Evolutionary conservation across 106 monocot genomes (phyloP), one percentile per base, ranked within the genome.

Genomic region (Dioscorea alata): DNA sequence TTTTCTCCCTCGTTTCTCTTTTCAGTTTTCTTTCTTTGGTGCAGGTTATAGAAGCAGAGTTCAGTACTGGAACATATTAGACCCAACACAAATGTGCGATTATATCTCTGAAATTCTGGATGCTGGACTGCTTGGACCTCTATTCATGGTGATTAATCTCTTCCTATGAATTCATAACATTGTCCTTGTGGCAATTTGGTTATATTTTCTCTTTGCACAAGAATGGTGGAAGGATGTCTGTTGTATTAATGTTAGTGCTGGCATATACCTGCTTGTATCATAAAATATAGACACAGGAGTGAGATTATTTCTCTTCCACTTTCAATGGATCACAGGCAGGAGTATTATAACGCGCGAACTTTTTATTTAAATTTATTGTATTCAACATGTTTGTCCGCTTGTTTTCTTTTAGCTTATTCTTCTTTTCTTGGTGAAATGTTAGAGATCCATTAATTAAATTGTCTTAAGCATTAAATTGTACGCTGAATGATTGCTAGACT

Each of bases 21-120:
- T 5, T 54, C 42, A 42, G 42, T 42, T 42, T 42, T 42, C 42
- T 10, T 50, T 60, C 68, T 61, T 50, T 7, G 10, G 69, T 73
- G 34, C 74, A 97, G 96, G 96, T 58, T 97, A 78, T 73, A 86
- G 67, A 76, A 97, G 92, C 72, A 78, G 92, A 75, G 96, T 97
- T 57, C 84, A 60, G 57, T 92, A 92, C 71, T 70, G 74, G 17
- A 97, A 80, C 42, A 57, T 92, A 69, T 68, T 86, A 48, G 84
- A 97, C 77, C 96, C 96, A 24, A 49, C 80, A 33, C 82, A 92
- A 59, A 85, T 87, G 91, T 86, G 92, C 51, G 80, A 86, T 73
- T 97, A 97, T 60, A 60, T 89, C 50, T 97, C 86, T 28, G 92
- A 97, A 75, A 83, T 97, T 66, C 68, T 97, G 67, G 91, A 92